Conservation (phyloP, 495 filamentous ascomycete genomes). For the Tuber calosporum region DNA sequence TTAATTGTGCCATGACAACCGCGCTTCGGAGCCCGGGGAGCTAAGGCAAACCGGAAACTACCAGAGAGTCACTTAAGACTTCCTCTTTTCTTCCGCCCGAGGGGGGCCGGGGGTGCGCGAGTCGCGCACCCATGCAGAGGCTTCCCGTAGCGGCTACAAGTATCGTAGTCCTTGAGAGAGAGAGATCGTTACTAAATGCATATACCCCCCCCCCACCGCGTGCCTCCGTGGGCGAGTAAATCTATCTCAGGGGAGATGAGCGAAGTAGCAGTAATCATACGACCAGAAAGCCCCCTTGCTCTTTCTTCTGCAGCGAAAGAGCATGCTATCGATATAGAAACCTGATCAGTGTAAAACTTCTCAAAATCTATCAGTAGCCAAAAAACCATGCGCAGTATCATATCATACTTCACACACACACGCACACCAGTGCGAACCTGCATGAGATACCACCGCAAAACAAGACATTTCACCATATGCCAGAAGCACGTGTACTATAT, state of each 20-base stretch:
- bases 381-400: not conserved
- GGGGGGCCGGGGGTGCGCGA: not conserved
- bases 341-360: not conserved
- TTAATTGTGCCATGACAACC: not conserved
- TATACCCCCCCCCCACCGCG: not conserved
- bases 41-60: not conserved
- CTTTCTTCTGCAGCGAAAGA: not conserved
- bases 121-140: not conserved
- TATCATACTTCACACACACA: not conserved
- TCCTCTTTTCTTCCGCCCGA: not conserved
- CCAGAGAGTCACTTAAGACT: not conserved
- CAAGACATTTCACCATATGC: not conserved
- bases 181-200: not conserved
- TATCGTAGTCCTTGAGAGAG: not conserved
- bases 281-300: not conserved
- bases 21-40: not conserved
- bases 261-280: not conserved
- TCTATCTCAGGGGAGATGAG: conserved; percentile 1
- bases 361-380: not conserved
- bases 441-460: not conserved
- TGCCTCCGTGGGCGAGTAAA: not conserved
- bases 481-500: not conserved
- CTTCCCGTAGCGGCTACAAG: not conserved
- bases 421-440: conserved; percentile 4
- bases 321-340: not conserved